phyloP scores from a whole-genome alignment of 345 rosid genomes.

The Lepidium didymum region DNA sequence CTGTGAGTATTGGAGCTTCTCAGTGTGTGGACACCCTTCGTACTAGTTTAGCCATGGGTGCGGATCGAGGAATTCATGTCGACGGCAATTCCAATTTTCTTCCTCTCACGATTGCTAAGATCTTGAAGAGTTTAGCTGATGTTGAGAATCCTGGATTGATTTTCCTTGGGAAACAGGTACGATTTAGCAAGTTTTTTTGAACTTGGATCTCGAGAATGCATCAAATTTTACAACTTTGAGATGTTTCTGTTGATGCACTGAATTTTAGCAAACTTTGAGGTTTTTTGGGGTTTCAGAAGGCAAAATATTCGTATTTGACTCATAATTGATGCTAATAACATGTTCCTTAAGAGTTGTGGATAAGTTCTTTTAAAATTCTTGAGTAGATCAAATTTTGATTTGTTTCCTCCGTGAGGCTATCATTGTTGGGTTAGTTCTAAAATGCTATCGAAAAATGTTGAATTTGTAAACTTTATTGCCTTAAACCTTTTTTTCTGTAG shows the following conservation, averaged over 20 bases:
- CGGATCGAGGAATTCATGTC: constrained; percentile 81
- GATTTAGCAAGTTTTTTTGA: neutral
- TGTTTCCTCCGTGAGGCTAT: neutral
- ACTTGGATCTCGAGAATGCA: neutral
- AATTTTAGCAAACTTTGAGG: neutral
- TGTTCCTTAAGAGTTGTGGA: neutral
- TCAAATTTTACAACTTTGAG: neutral
- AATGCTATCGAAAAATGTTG: neutral
- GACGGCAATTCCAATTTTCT: constrained; percentile 37
- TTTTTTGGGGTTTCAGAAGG: neutral
- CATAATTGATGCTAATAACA: neutral
- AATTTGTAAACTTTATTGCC: neutral
- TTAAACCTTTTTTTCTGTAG: constrained; percentile 24
- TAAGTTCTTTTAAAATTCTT: neutral
- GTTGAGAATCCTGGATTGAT: constrained; percentile 77
- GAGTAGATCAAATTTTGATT: neutral
- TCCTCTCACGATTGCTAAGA: constrained; percentile 76
- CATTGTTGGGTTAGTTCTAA: neutral
- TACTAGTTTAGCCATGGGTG: constrained; percentile 96
- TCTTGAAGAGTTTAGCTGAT: constrained; percentile 62
- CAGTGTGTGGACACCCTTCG: constrained; percentile 81
- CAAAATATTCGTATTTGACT: neutral
- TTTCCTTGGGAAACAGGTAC: constrained; percentile 76
- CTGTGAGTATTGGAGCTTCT: constrained; percentile 64
- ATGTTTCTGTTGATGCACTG: neutral